Evolutionary conservation across 495 filamentous ascomycete genomes (phyloP).

Genomic region (Zalerion maritima): DNA sequence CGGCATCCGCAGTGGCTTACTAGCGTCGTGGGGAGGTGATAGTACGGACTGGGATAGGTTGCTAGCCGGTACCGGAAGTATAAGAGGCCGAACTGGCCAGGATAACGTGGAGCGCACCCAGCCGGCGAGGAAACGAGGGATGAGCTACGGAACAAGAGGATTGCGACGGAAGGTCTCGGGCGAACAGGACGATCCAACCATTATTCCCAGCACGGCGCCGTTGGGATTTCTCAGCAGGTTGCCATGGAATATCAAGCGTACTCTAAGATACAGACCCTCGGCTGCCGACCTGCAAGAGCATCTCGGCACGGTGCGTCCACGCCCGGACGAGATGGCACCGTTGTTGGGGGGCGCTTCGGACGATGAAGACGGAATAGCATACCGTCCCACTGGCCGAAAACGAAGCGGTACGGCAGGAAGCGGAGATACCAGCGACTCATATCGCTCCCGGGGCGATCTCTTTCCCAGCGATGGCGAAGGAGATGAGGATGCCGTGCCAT

Average conservation of each 20-base stretch:
- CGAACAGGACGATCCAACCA: conserved; percentile 63
- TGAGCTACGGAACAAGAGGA: conserved; percentile 75
- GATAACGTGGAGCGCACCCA: conserved; percentile 45
- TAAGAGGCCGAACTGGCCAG: conserved; percentile 20
- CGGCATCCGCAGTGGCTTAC: conserved; percentile 37
- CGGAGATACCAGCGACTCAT: conserved; percentile 70
- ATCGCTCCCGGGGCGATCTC: conserved; percentile 84
- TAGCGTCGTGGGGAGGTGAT: conserved; percentile 44
- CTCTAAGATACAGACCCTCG: conserved; percentile 74
- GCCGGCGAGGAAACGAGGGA: conserved; percentile 58
- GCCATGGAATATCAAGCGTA: conserved; percentile 74
- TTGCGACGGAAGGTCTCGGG: conserved; percentile 50
- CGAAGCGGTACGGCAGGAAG: conserved; percentile 75
- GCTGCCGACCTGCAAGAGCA: conserved; percentile 87
- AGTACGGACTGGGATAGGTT: conserved; percentile 82
- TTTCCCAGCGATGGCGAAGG: conserved; percentile 85
- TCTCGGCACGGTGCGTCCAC: conserved; percentile 35
- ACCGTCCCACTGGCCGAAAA: conserved; percentile 19
- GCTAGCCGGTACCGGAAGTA: conserved; percentile 57
- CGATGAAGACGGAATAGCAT: conserved; percentile 15
- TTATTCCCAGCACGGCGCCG: conserved; percentile 75
- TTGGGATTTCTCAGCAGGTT: conserved; percentile 76
- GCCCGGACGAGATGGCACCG: conserved; percentile 51
- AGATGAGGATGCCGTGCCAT: conserved; percentile 77
- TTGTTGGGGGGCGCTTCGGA: conserved; percentile 52